Evolutionary conservation across 2,329 filamentous ascomycete genomes (phyloP).

Genomic region (Pyrenochaeta sp.): DNA sequence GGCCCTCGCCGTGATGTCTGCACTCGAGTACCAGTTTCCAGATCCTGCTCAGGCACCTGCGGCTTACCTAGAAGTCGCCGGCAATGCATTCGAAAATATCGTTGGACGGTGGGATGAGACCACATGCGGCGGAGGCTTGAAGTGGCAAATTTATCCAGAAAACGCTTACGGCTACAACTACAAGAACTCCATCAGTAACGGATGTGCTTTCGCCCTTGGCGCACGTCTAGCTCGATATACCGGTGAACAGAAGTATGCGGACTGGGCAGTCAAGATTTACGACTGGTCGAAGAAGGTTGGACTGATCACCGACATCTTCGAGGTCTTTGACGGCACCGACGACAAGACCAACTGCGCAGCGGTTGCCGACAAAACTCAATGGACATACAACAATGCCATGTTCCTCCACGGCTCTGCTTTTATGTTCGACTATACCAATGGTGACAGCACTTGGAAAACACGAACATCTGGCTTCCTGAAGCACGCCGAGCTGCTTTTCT

Average conservation of each 20-base stretch:
- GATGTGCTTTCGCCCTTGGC: slow-evolving; percentile 82
- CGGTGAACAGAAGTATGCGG: slow-evolving; percentile 63
- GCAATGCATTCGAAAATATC: slow-evolving; percentile 78
- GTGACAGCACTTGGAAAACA: slow-evolving; percentile 61
- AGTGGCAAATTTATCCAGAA: slow-evolving; percentile 81
- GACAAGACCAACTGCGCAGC: slow-evolving; percentile 60
- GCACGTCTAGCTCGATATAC: slow-evolving; percentile 77
- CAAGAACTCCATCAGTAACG: slow-evolving; percentile 84
- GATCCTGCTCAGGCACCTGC: slow-evolving; percentile 58
- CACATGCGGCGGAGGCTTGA: slow-evolving; percentile 74
- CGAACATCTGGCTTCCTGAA: slow-evolving; percentile 69
- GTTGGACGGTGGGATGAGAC: slow-evolving; percentile 73
- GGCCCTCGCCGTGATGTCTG: slow-evolving; percentile 72
- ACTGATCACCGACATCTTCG: slow-evolving; percentile 59
- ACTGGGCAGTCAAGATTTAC: slow-evolving; percentile 75
- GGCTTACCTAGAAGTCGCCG: slow-evolving; percentile 70
- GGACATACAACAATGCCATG: slow-evolving; percentile 66
- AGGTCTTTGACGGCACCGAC: slow-evolving; percentile 65
- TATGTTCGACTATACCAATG: slow-evolving; percentile 63
- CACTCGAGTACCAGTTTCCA: slow-evolving; percentile 74
- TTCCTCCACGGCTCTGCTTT: slow-evolving; percentile 64
- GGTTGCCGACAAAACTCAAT: slow-evolving; percentile 60
- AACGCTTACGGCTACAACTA: slow-evolving; percentile 80
- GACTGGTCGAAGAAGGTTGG: slow-evolving; percentile 61
- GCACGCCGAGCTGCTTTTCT: slow-evolving; percentile 56